Evolutionary conservation across 257 asterid species (phyloP).

Genomic region (Solanum piurae): DNA sequence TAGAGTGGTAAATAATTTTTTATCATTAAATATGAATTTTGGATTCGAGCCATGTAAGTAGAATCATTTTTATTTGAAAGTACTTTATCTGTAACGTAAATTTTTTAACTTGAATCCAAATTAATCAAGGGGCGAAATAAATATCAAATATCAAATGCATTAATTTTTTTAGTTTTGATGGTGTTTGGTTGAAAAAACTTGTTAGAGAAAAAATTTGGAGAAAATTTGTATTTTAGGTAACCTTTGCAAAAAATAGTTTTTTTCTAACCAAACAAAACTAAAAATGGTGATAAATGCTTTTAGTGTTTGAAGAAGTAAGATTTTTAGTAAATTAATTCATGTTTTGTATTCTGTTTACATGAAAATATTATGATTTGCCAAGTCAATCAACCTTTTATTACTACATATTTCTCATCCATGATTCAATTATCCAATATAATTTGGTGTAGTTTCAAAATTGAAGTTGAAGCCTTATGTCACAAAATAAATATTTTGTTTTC

Average conservation of each 20-base stretch:
- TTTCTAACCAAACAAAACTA: neutral
- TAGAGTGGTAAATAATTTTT: neutral
- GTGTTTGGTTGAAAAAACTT: neutral
- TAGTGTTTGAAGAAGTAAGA: neutral
- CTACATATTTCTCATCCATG: neutral
- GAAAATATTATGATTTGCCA: neutral
- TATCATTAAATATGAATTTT: neutral
- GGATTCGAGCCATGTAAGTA: rapidly evolving
- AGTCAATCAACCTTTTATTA: neutral
- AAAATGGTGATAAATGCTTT: neutral
- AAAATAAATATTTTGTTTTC: no score
- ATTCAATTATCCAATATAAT: no score
- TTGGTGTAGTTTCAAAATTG: no score
- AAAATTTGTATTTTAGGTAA: neutral
- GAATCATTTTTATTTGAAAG: no score
- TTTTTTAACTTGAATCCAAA: rapidly evolving
- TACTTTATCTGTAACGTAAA: no score
- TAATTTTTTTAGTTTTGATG: no score
- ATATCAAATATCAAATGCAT: no score
- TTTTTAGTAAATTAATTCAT: no score
- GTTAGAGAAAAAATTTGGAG: neutral
- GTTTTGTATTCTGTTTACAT: neutral
- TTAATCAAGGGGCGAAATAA: no score
- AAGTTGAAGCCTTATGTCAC: neutral
- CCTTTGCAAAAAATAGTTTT: neutral